Evolutionary conservation across 176 grass and related monocot genomes (phyloP).

Genomic region (Puya raimondii): DNA sequence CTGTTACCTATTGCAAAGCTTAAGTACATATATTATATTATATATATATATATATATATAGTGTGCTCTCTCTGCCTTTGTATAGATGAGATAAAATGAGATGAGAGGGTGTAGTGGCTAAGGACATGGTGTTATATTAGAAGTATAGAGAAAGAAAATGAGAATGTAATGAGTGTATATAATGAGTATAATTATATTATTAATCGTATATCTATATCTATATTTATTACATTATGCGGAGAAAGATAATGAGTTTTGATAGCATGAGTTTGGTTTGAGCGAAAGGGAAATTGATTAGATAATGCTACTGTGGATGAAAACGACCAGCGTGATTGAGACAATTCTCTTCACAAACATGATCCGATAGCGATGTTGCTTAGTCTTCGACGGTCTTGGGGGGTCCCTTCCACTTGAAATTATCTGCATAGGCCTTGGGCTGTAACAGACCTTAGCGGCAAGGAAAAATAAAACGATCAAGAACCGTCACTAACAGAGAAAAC

Average conservation of each 20-base stretch:
- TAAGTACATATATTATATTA: not conserved
- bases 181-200: no score
- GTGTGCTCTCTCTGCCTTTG: no score
- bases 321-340: not conserved
- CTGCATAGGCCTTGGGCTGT: constrained; percentile 71
- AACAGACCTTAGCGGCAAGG: not conserved
- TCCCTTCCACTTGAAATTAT: constrained; percentile 99
- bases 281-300: not conserved
- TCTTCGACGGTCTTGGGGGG: constrained; percentile 39
- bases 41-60: no score
- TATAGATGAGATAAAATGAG: no score
- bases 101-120: no score
- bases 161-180: no score
- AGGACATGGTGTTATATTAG: no score
- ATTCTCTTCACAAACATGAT: not conserved
- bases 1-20: constrained; percentile 22
- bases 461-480: not conserved
- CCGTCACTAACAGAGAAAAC: not conserved
- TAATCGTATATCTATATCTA: no score
- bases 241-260: not conserved
- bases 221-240: not conserved
- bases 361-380: not conserved
- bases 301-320: not conserved
- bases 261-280: not conserved
- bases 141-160: no score